Conservation (phyloP, 2,329 filamentous ascomycete species). For the Xylariaceae sp. region DNA sequence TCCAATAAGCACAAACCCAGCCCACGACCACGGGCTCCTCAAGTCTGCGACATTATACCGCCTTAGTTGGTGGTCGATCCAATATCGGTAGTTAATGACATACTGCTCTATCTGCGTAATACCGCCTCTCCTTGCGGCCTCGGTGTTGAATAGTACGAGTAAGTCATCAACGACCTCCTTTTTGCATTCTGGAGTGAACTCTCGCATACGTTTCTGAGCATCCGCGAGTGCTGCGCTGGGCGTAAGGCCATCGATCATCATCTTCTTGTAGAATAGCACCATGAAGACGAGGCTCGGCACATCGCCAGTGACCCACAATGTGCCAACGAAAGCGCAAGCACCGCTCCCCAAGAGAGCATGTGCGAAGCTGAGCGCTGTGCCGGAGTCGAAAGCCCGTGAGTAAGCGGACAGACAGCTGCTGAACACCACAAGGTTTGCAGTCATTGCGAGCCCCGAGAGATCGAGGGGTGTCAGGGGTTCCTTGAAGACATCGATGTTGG, state of each 20-base stretch:
- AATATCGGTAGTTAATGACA: slow-evolving; percentile 13
- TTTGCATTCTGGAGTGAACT: slow-evolving; percentile 9
- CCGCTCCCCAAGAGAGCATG: slow-evolving; percentile 11
- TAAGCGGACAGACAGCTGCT: slow-evolving; percentile 13
- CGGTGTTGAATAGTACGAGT: slow-evolving; percentile 4
- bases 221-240: slow-evolving; percentile 7
- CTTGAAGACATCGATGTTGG: slow-evolving; percentile 12
- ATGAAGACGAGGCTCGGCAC: slow-evolving; percentile 14
- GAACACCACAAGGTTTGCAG: slow-evolving; percentile 11
- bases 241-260: slow-evolving; percentile 9
- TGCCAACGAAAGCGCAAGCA: slow-evolving; percentile 12
- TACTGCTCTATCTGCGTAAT: slow-evolving; percentile 5
- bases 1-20: slow-evolving; percentile 13
- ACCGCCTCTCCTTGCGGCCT: slow-evolving; percentile 5
- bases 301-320: slow-evolving; percentile 11
- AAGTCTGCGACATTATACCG: slow-evolving; percentile 7
- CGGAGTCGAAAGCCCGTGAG: slow-evolving; percentile 11
- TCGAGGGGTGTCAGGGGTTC: slow-evolving; percentile 11
- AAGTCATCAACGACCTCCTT: slow-evolving; percentile 5
- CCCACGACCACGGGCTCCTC: slow-evolving; percentile 11
- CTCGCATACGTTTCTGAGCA: slow-evolving; percentile 7
- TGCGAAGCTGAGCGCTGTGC: slow-evolving; percentile 13
- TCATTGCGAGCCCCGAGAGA: slow-evolving; percentile 10
- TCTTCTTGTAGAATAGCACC: slow-evolving; percentile 12
- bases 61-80: slow-evolving; percentile 11